These are phyloP conservation scores for Yamadazyma mexicana DNA, from an alignment of 1,139 yeast species.

Conservation along the genomic window DNA sequence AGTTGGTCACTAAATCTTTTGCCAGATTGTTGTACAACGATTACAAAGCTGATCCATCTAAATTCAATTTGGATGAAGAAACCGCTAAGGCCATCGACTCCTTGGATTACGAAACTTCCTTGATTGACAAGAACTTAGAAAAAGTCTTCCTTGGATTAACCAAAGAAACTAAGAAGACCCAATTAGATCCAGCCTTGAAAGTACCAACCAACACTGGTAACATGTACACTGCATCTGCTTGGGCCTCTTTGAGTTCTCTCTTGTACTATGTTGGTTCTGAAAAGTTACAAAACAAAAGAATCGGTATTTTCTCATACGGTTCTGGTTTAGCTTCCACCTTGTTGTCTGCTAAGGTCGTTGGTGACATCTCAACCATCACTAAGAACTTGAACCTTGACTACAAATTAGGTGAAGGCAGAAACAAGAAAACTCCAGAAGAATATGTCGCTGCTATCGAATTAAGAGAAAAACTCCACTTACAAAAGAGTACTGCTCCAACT, in stretches of 20 bases:
- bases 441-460: constrained; percentile 79
- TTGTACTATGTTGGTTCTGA: constrained; percentile 75
- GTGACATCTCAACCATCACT: constrained; percentile 74
- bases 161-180: constrained; percentile 65
- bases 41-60: constrained; percentile 64
- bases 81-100: constrained; percentile 56
- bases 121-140: constrained; percentile 79
- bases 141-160: constrained; percentile 81
- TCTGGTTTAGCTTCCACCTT: constrained; percentile 95
- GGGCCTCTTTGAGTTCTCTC: constrained; percentile 83
- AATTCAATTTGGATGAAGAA: constrained; percentile 55
- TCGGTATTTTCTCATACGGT: constrained; percentile 95
- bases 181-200: constrained; percentile 77
- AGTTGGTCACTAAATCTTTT: constrained; percentile 87
- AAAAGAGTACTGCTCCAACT: constrained; percentile 74
- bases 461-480: constrained; percentile 87
- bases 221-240: constrained; percentile 95
- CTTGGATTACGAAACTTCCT: constrained; percentile 73
- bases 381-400: constrained; percentile 65
- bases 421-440: constrained; percentile 67
- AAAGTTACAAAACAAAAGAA: constrained; percentile 74
- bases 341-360: constrained; percentile 75
- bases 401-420: constrained; percentile 67
- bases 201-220: constrained; percentile 98
- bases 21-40: constrained; percentile 93